Conservation (phyloP, 257 asterid species). For the Euphrasia confusa region DNA sequence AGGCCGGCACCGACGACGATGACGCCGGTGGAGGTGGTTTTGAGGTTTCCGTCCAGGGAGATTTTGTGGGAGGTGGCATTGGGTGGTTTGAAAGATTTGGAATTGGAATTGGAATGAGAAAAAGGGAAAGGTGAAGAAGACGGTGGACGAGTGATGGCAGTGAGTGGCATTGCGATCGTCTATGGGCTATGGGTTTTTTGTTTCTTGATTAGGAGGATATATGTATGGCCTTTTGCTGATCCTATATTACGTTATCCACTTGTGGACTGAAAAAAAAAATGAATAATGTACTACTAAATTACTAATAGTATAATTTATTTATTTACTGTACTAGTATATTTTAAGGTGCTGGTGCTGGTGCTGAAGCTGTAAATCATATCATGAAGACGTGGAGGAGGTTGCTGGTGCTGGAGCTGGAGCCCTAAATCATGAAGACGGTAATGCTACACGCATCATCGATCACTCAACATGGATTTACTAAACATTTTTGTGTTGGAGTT, state of each 20-base stretch:
- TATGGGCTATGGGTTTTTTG: too few species aligned
- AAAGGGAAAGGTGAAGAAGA: constrained; percentile 1
- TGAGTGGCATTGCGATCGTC: constrained; percentile 19
- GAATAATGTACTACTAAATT: too few species aligned
- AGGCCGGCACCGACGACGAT: constrained; percentile 85
- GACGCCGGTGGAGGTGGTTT: constrained; percentile 60
- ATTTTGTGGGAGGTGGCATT: constrained; percentile 43
- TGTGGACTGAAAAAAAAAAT: background rate
- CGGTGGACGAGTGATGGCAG: constrained; percentile 25
- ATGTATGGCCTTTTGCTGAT: background rate
- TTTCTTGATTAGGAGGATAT: too few species aligned
- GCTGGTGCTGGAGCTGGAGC: background rate
- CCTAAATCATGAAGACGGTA: too few species aligned
- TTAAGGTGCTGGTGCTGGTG: background rate
- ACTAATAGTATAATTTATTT: too few species aligned
- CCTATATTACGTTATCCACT: background rate
- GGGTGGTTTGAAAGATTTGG: constrained; percentile 32
- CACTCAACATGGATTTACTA: too few species aligned
- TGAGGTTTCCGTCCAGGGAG: constrained; percentile 34
- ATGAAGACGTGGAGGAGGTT: too few species aligned
- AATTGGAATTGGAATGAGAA: constrained; percentile 20
- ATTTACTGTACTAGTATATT: background rate
- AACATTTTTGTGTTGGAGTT: too few species aligned
- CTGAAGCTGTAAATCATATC: too few species aligned
- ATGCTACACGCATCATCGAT: background rate